Conservation (phyloP, 495 filamentous ascomycete species). For the Neurospora sp. region DNA sequence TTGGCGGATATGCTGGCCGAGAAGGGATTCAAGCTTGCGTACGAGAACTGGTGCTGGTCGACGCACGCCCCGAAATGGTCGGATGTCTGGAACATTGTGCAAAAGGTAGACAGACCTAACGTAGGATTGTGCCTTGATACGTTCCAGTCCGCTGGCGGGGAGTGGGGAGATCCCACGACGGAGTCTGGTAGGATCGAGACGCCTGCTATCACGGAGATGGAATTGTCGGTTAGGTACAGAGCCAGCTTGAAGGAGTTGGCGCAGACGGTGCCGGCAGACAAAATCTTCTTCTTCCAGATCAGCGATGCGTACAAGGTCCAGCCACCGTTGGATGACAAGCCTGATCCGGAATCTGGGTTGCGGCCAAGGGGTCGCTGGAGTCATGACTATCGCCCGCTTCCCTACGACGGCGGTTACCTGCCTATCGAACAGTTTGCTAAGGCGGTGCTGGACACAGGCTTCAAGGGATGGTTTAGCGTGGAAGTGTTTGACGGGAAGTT, state of each 20-base stretch:
- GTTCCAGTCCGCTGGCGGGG: conserved; percentile 66
- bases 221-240: conserved; percentile 41
- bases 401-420: conserved; percentile 63
- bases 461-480: conserved; percentile 61
- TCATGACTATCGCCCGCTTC: conserved; percentile 58
- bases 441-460: conserved; percentile 63
- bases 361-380: conserved; percentile 61
- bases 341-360: conserved; percentile 28
- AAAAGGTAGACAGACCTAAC: conserved; percentile 51
- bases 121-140: conserved; percentile 74
- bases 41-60: conserved; percentile 84
- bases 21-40: conserved; percentile 52
- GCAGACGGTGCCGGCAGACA: conserved; percentile 50
- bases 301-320: conserved; percentile 64
- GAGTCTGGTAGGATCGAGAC: conserved; percentile 43
- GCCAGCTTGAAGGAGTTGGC: conserved; percentile 46
- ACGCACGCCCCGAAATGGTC: conserved; percentile 60
- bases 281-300: conserved; percentile 70
- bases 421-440: conserved; percentile 55
- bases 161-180: conserved; percentile 69
- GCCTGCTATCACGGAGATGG: conserved; percentile 8
- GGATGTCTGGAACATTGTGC: conserved; percentile 57
- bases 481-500: conserved; percentile 67
- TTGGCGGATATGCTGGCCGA: conserved; percentile 54
- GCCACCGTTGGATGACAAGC: conserved; percentile 39